Evolutionary conservation across 768 basidiomycete species (phyloP), one percentile per base, ranked within the genome.

Genomic region (Trametes sanguinea): DNA sequence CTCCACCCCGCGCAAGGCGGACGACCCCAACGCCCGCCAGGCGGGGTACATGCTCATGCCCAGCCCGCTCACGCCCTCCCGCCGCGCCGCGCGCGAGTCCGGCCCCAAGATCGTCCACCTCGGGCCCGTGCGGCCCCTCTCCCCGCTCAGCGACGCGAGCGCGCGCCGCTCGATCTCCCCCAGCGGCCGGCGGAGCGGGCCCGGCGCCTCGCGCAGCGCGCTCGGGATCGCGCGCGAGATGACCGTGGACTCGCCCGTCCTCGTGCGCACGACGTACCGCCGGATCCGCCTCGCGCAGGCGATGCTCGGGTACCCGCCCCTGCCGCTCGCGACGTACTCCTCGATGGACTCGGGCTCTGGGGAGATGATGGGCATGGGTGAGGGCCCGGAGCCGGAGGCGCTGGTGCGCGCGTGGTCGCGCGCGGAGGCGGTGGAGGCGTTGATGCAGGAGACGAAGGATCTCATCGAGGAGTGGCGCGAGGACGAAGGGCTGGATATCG

Each of bases 271-370:
- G 39, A 89, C 88, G 13, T 88, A 87, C 67, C 77, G 77, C 37
- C 76, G 87, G 32, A 82, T 91, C 29, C 77, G 89, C 17, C 71
- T 81, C 2, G 85, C 88, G 27, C 89, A 90, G 72, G 76, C 75
- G 11, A 80, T 77, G 54, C 80, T 89, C 79, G 88, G 89, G 2
- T 90, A 89, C 70, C 70, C 76, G 4, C 71, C 89, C 32, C 74
- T 90, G 7, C 85, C 86, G 10, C 63, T 83, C 47, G 63, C 63
- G 79, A 79, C 39, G 8, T 47, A 8, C 70, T 69, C 27, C 70
- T 69, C 32, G 71, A 69, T 40, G 69, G 69, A 79, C 48, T 70
- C 73, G 43, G 69, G 47, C 67, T 73, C 61, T 74, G 69, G 62
- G 27, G 66, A 66, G 22, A 22, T 22, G 22, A 22, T 22, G 22